Evolutionary conservation across 2,329 filamentous ascomycete genomes (phyloP), one percentile per base, ranked within the genome.

Genomic region (Claviceps maximensis): DNA sequence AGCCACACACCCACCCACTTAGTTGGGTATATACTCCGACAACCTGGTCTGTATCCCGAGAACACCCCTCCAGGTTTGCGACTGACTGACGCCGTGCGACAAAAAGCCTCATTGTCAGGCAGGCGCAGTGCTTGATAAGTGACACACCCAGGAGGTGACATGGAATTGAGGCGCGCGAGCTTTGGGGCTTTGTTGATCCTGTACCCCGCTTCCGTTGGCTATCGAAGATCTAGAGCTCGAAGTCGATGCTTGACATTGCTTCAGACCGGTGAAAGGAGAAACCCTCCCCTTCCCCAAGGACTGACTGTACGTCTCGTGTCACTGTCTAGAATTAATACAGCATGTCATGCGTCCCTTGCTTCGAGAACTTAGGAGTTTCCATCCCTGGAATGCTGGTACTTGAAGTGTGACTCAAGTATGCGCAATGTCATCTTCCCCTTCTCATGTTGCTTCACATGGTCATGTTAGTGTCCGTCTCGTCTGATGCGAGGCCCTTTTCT

Each of bases 161-260:
- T 10, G 17, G n/a, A 33, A 19, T 45, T 33, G 38, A 36, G 50
- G 21, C 31, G 21, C 31, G 15, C 41, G 15, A 33, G 4, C 3
- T 40, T 47, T 44, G 45, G 50, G 45, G 36, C 50, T 25, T 33
- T 36, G 19, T 48, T 36, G 31, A 52, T 52, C 45, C 45, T 48
- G 45, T 25, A 15, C 41, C 46, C 21, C 6, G 13, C 21, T 25
- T 10, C 8, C 17, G 2, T 21, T 21, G 9, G n/a, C 40, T 33
- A 10, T n/a, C 15, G 1, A n/a, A n/a, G n/a, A 23, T 29, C 9
- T n/a, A 17, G 17, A 3, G 23, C n/a, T 38, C 29, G n/a, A 38
- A 40, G 42, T 13, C n/a, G 12, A 42, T 27, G n/a, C 21, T 40
- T 19, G 13, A n/a, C 21, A 27, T n/a, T 36, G 21, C 33, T 27